A percentile compares a stretch with the other conserved stretches of the same genome.
Conservation (phyloP, 208 protist genomes). For the Wallacemonas collosoma region DNA sequence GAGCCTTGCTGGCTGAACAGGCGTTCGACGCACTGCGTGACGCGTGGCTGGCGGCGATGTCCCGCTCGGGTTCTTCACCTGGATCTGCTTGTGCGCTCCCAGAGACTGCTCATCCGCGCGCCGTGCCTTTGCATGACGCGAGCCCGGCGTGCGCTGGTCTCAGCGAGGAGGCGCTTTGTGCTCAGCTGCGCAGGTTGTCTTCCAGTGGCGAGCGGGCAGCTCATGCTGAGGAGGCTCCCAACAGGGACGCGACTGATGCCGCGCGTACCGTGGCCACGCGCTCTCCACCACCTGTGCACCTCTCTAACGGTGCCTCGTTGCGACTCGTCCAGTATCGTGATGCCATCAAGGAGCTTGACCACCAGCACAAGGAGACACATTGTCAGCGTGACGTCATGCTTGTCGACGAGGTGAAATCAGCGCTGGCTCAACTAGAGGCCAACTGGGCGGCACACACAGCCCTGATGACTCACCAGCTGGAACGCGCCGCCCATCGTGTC, state of each 20-base stretch:
- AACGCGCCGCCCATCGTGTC: too few relatives aligned
- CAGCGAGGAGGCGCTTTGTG: background rate
- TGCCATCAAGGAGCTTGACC: background rate
- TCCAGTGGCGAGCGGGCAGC: too few relatives aligned
- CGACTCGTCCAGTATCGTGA: constrained; percentile 1
- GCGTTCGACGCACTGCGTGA: constrained; percentile 22
- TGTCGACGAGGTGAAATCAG: background rate
- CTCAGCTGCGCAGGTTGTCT: background rate
- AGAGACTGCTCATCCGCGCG: too few relatives aligned
- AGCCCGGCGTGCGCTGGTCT: too few relatives aligned
- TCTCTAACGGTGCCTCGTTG: constrained; percentile 8
- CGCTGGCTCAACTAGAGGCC: background rate
- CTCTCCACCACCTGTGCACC: background rate
- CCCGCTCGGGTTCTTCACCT: too few relatives aligned
- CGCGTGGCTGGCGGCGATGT: background rate
- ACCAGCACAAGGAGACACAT: background rate
- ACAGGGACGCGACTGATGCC: background rate
- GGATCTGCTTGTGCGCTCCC: too few relatives aligned
- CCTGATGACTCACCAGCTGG: too few relatives aligned
- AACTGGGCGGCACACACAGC: too few relatives aligned
- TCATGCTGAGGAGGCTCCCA: too few relatives aligned
- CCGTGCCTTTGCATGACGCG: too few relatives aligned
- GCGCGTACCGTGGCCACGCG: background rate
- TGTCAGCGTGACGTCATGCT: background rate
- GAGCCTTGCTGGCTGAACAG: constrained; percentile 18